These are phyloP conservation scores for Hypoxylon perforatum DNA, from an alignment of 495 filamentous ascomycete species.

Conservation along the genomic window DNA sequence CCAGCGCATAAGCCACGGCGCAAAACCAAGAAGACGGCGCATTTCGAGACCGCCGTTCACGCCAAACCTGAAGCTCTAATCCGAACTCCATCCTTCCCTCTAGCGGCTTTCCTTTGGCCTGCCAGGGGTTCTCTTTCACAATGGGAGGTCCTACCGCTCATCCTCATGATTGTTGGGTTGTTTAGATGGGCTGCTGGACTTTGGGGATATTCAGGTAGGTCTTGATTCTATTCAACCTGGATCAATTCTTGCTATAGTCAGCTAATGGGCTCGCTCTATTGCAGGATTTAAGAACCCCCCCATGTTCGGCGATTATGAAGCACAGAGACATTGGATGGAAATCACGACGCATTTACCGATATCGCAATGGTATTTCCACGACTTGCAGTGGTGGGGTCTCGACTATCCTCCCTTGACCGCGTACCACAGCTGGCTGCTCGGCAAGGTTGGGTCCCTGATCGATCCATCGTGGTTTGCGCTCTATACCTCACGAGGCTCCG, in stretches of 20 bases:
- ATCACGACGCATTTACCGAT: conserved; percentile 88
- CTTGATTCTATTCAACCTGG: conserved; percentile 1
- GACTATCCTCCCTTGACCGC: conserved; percentile 98
- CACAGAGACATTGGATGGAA: conserved; percentile 99
- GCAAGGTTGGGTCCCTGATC: conserved; percentile 83
- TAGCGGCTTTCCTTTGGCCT: conserved; percentile 93
- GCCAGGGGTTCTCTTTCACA: conserved; percentile 83
- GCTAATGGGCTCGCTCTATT: conserved; percentile 12
- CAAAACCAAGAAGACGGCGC: conserved; percentile 55
- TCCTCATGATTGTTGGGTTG: conserved; percentile 89
- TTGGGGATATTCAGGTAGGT: conserved; percentile 90
- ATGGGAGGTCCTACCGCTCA: conserved; percentile 90
- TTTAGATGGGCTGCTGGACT: conserved; percentile 92
- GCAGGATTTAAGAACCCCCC: conserved; percentile 82
- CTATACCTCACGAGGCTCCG: conserved; percentile 80
- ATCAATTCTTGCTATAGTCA: neutral
- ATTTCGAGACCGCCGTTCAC: conserved; percentile 38
- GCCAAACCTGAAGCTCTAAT: conserved; percentile 49
- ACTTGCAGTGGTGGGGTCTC: conserved; percentile 95
- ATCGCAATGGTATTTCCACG: conserved; percentile 96
- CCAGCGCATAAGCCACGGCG: conserved; percentile 61
- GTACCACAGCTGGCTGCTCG: conserved; percentile 95
- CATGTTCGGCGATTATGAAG: conserved; percentile 97
- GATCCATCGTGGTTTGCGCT: conserved; percentile 91
- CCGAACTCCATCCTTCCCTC: conserved; percentile 74